phyloP scores from a whole-genome alignment of 495 filamentous ascomycete genomes.

The Paragyromitra xinjiangensis region DNA sequence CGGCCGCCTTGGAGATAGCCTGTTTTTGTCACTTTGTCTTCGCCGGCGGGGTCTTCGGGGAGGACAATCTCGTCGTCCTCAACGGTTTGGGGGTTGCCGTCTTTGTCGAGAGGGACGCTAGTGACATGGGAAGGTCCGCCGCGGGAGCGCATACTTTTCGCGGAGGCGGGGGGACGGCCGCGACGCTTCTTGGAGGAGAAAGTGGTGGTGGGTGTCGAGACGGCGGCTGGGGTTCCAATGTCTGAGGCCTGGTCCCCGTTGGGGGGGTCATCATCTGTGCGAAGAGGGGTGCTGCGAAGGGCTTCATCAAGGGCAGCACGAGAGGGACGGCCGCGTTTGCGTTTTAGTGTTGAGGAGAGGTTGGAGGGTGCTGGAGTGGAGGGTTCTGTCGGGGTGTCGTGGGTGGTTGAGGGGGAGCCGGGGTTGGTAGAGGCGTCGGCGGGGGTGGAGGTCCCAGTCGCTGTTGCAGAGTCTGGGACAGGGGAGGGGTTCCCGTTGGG shows the following conservation, averaged over 20 bases:
- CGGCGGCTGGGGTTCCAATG: conserved; percentile 39
- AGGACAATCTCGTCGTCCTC: conserved; percentile 89
- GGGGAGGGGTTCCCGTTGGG: conserved; percentile 58
- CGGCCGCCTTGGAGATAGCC: conserved; percentile 81
- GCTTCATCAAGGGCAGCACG: conserved; percentile 54
- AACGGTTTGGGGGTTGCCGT: conserved; percentile 91
- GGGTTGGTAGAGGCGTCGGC: conserved; percentile 42
- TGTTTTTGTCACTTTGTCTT: conserved; percentile 89
- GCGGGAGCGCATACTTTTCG: conserved; percentile 69
- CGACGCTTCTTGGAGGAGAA: conserved; percentile 75
- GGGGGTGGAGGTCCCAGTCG: conserved; percentile 56
- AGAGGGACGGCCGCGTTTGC: conserved; percentile 56
- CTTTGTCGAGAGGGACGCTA: conserved; percentile 89
- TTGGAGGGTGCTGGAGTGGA: conserved; percentile 43
- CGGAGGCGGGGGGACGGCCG: conserved; percentile 83
- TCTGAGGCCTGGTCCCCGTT: conserved; percentile 45
- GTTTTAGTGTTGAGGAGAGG: conserved; percentile 50
- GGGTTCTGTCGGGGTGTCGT: conserved; percentile 48
- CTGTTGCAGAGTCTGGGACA: conserved; percentile 61
- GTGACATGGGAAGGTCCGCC: conserved; percentile 79
- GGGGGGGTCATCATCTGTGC: conserved; percentile 39
- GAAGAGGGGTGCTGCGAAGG: conserved; percentile 47
- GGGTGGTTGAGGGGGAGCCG: conserved; percentile 41
- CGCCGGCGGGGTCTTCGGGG: conserved; percentile 86
- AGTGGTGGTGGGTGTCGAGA: conserved; percentile 57